These are phyloP conservation scores for Talaromyces sp. DNA, from an alignment of 2,329 filamentous ascomycete genomes.

Conservation along the genomic window DNA sequence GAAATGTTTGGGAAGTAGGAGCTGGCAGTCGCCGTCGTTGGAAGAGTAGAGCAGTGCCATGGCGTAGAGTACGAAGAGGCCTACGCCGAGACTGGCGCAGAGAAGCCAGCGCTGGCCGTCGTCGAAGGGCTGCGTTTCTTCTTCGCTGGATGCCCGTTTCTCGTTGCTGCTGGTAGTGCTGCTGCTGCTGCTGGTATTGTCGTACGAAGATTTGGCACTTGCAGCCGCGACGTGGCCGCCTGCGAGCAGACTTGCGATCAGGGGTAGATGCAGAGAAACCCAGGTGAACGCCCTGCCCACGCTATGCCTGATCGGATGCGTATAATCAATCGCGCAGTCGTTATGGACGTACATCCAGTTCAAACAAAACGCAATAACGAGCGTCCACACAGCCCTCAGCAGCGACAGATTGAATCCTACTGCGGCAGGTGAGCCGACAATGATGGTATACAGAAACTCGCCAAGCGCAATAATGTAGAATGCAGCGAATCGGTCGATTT, in stretches of 20 bases:
- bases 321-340: slow-evolving; percentile 44
- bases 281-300: slow-evolving; percentile 46
- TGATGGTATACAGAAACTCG: slow-evolving; percentile 49
- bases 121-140: slow-evolving; percentile 28
- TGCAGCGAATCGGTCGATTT: slow-evolving; percentile 50
- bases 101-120: slow-evolving; percentile 48
- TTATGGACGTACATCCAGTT: slow-evolving; percentile 52
- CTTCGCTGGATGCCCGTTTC: slow-evolving; percentile 17
- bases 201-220: slow-evolving; percentile 27
- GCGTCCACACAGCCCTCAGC: slow-evolving; percentile 47
- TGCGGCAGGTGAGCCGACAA: slow-evolving; percentile 48
- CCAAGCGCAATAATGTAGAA: slow-evolving; percentile 54
- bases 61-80: slow-evolving; percentile 42
- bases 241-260: slow-evolving; percentile 47
- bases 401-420: slow-evolving; percentile 45
- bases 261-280: slow-evolving; percentile 45
- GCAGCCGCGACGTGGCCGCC: slow-evolving; percentile 47
- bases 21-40: slow-evolving; percentile 32
- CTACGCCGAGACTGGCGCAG: slow-evolving; percentile 46
- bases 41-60: slow-evolving; percentile 41
- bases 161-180: not conserved
- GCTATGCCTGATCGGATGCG: slow-evolving; percentile 47
- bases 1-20: slow-evolving; percentile 32
- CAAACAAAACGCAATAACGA: slow-evolving; percentile 50
- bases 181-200: not conserved